These are phyloP conservation scores for Globisporangium solare DNA, from an alignment of 352 stramenopile species.

Conservation along the genomic window DNA sequence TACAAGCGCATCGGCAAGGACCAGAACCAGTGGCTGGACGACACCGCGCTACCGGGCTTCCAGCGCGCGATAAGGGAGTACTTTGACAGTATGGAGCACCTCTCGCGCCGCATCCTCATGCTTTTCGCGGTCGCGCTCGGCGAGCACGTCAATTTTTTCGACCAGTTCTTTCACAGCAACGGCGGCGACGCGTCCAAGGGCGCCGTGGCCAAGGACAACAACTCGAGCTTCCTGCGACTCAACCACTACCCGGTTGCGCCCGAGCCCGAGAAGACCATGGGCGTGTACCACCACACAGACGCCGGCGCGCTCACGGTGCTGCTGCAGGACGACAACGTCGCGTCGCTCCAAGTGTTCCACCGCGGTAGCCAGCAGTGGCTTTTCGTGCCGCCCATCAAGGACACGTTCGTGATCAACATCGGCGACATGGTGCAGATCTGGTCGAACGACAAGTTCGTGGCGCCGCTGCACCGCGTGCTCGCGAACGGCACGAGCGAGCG, in stretches of 20 bases:
- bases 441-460: conserved; percentile 44
- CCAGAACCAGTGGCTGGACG: conserved; percentile 79
- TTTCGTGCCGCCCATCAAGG: conserved; percentile 35
- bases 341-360: conserved; percentile 53
- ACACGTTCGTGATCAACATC: conserved; percentile 60
- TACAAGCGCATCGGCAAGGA: conserved; percentile 73
- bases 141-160: conserved; percentile 45
- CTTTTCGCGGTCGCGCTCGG: conserved; percentile 55
- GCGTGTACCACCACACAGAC: conserved; percentile 62
- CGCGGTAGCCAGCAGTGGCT: conserved; percentile 44
- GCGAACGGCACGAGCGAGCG: conserved; percentile 37
- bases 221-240: conserved; percentile 84
- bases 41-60: conserved; percentile 51
- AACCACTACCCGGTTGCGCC: conserved; percentile 88
- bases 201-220: conserved; percentile 13
- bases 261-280: conserved; percentile 42
- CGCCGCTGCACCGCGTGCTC: conserved; percentile 48
- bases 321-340: conserved; percentile 58
- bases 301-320: conserved; percentile 53
- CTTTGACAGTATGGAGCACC: conserved; percentile 47
- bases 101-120: conserved; percentile 49
- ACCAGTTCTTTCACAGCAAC: conserved; percentile 49
- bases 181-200: conserved; percentile 5
- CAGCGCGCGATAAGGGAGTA: conserved; percentile 36
- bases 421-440: conserved; percentile 62